phyloP scores from a whole-genome alignment of 495 filamentous ascomycete species.

The Trichoderma erinaceum region DNA sequence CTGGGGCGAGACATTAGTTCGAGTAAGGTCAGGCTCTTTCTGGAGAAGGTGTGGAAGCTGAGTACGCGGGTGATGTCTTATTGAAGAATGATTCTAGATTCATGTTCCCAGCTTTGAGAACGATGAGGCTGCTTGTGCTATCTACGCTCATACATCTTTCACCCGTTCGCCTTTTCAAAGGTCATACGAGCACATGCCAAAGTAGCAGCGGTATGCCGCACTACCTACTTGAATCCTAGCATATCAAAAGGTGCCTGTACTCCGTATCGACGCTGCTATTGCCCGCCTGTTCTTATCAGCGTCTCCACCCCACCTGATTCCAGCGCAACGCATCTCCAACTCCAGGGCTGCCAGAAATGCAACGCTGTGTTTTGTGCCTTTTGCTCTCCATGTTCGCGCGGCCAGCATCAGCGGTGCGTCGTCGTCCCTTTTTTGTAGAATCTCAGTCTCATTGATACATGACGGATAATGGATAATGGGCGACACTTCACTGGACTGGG shows the following conservation, averaged over 20 bases:
- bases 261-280: background rate
- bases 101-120: too few relatives aligned
- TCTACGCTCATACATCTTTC: too few relatives aligned
- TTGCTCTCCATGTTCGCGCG: background rate
- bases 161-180: too few relatives aligned
- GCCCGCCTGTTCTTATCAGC: background rate
- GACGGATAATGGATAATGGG: too few relatives aligned
- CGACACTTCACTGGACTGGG: too few relatives aligned
- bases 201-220: too few relatives aligned
- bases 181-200: too few relatives aligned
- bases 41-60: background rate
- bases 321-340: slow-evolving; percentile 5
- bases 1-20: background rate
- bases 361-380: background rate
- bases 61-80: background rate
- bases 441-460: too few relatives aligned
- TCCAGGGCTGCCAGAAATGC: background rate
- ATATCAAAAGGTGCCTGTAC: background rate
- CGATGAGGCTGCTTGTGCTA: too few relatives aligned
- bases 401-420: background rate
- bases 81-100: too few relatives aligned
- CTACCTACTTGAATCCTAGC: background rate
- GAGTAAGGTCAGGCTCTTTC: background rate
- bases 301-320: slow-evolving; percentile 13
- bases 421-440: too few relatives aligned